A percentile compares a stretch with the other conserved stretches of the same genome.
These are phyloP conservation scores for Starmerella floris DNA, from an alignment of 805 yeast species.

Conservation along the genomic window DNA sequence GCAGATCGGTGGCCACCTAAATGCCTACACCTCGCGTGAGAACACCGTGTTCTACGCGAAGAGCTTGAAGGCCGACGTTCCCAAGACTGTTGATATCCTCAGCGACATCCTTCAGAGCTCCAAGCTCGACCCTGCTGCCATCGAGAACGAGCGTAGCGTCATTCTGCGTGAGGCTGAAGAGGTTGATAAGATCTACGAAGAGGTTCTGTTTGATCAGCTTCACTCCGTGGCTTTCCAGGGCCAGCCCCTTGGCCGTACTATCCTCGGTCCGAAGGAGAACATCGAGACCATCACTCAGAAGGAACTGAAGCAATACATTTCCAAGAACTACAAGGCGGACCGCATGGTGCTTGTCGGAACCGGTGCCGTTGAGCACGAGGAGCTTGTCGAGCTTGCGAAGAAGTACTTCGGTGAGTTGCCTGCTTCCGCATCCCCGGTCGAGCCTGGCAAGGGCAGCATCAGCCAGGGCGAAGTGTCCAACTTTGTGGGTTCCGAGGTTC, in stretches of 20 bases:
- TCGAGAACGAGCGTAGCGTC: conserved; percentile 92
- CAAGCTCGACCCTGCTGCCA: conserved; percentile 65
- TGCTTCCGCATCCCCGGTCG: conserved; percentile 38
- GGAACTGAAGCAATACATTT: conserved; percentile 69
- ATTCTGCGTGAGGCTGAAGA: conserved; percentile 94
- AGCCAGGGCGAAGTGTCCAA: conserved; percentile 56
- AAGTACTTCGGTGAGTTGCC: conserved; percentile 47
- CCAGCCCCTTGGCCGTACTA: conserved; percentile 93
- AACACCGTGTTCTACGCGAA: conserved; percentile 95
- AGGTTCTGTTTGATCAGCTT: conserved; percentile 90
- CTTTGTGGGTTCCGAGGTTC: conserved; percentile 75
- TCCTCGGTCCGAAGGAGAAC: conserved; percentile 83
- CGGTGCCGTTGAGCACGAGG: conserved; percentile 83
- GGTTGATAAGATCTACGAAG: conserved; percentile 96
- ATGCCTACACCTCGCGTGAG: conserved; percentile 97
- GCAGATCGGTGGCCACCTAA: conserved; percentile 89
- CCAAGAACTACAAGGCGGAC: conserved; percentile 83
- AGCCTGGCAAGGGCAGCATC: conserved; percentile 55
- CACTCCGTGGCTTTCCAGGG: conserved; percentile 83
- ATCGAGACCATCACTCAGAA: conserved; percentile 64
- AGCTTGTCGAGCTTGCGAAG: conserved; percentile 63
- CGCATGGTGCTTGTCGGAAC: conserved; percentile 95
- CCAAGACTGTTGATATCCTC: conserved; percentile 72
- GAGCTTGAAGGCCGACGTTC: conserved; percentile 65
- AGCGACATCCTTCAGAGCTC: conserved; percentile 83